These are phyloP conservation scores for Polyporus arcularius DNA, from an alignment of 768 basidiomycete genomes.

Conservation along the genomic window DNA sequence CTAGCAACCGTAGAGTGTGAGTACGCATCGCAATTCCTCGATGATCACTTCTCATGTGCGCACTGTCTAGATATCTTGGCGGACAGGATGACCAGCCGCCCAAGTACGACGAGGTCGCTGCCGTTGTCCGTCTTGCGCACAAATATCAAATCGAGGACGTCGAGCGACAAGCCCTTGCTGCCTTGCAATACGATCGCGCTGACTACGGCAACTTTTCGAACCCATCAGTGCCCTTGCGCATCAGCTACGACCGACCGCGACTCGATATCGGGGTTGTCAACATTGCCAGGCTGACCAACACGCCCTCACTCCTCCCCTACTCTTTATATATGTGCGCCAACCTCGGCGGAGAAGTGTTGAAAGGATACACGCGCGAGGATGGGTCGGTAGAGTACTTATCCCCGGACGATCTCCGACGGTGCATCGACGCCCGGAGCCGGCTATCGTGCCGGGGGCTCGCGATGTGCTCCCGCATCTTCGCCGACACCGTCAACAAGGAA, in stretches of 20 bases:
- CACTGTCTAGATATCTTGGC: neutral
- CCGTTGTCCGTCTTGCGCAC: neutral
- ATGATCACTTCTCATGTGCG: neutral
- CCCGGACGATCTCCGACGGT: neutral
- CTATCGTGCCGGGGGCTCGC: neutral
- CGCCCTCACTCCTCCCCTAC: neutral
- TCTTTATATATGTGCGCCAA: neutral
- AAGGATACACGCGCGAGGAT: neutral
- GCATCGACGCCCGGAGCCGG: neutral
- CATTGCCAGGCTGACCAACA: neutral
- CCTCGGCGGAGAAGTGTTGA: neutral
- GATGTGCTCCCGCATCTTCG: no score
- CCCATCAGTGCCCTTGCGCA: neutral
- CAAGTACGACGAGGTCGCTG: neutral
- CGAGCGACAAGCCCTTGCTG: no score
- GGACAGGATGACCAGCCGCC: neutral
- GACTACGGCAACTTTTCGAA: neutral
- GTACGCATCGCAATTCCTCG: neutral
- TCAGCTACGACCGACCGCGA: neutral
- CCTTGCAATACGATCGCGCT: no score
- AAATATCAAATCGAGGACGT: neutral
- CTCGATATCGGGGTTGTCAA: neutral
- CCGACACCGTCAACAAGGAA: no score
- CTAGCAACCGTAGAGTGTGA: neutral
- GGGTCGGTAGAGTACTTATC: neutral